Conservation (phyloP, 331 rosid species). For the Malus hybrid region DNA sequence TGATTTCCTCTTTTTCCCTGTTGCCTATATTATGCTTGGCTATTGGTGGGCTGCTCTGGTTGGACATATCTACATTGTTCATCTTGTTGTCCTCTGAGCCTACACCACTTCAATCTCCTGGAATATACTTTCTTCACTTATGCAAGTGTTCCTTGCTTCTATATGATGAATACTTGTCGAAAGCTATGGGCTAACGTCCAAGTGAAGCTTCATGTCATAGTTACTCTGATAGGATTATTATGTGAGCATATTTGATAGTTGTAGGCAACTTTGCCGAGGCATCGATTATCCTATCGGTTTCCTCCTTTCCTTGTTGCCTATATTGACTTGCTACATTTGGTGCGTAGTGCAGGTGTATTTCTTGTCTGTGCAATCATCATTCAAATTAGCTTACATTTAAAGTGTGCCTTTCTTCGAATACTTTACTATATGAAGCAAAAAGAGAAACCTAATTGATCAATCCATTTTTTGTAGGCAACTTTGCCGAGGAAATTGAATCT, state of each 20-base stretch:
- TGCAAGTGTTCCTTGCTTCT: neutral
- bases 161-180: conserved; percentile 33
- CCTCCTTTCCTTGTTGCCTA: conserved; percentile 70
- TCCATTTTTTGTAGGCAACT: conserved; percentile 20
- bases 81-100: conserved; percentile 12
- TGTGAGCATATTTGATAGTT: neutral
- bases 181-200: conserved; percentile 54
- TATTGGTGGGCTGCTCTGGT: conserved; percentile 14
- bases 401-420: too few relatives aligned
- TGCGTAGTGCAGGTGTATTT: conserved; percentile 15
- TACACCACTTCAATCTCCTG: neutral
- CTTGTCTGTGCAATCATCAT: conserved; percentile 11
- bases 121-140: neutral
- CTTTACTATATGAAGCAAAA: neutral
- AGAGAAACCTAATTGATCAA: neutral
- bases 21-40: conserved; percentile 37
- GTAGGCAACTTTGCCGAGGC: conserved; percentile 42
- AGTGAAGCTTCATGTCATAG: conserved; percentile 64
- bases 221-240: conserved; percentile 44
- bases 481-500: conserved; percentile 34
- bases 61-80: neutral
- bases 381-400: neutral
- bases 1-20: conserved; percentile 58
- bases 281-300: conserved; percentile 14
- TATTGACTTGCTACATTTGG: conserved; percentile 17